These are phyloP conservation scores for Aspergillus hortae DNA, from an alignment of 2,329 filamentous ascomycete species.

Conservation along the genomic window DNA sequence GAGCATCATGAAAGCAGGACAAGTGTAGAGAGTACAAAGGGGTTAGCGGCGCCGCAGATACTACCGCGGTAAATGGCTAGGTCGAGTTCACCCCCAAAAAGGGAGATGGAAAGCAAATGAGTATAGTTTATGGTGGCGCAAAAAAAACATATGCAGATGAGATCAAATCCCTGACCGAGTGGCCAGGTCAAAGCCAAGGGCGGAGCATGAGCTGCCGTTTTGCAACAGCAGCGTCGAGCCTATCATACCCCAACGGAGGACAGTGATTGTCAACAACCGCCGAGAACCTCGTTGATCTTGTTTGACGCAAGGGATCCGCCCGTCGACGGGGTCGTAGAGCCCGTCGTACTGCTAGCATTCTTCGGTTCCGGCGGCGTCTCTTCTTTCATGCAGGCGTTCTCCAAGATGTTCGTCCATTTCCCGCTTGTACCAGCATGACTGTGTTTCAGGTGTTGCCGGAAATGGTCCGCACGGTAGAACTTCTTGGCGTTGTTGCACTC, in stretches of 20 bases:
- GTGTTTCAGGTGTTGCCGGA: slow-evolving; percentile 96
- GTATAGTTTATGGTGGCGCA: not conserved
- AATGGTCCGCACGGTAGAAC: slow-evolving; percentile 96
- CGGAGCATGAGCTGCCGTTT: not conserved
- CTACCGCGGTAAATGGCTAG: not conserved
- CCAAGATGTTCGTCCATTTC: slow-evolving; percentile 98
- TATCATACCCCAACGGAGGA: not conserved
- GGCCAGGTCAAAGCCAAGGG: too few species aligned
- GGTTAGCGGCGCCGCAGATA: not conserved
- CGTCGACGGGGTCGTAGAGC: slow-evolving; percentile 4
- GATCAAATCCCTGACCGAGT: not conserved
- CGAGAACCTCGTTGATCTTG: slow-evolving; percentile 28
- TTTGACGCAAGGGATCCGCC: slow-evolving; percentile 22
- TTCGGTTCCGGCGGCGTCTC: slow-evolving; percentile 48
- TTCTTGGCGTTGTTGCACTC: slow-evolving; percentile 99
- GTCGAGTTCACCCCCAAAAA: not conserved
- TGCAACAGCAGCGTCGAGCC: not conserved
- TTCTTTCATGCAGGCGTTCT: slow-evolving; percentile 95
- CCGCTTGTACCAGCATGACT: slow-evolving; percentile 94
- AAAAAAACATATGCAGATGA: not conserved
- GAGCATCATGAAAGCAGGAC: not conserved
- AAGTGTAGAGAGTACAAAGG: too few species aligned
- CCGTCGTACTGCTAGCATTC: slow-evolving; percentile 7
- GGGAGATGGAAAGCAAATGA: not conserved
- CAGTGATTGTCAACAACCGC: slow-evolving; percentile 23